phyloP scores from a whole-genome alignment of 1,284 basidiomycete species.

The Ganoderma boninense region DNA sequence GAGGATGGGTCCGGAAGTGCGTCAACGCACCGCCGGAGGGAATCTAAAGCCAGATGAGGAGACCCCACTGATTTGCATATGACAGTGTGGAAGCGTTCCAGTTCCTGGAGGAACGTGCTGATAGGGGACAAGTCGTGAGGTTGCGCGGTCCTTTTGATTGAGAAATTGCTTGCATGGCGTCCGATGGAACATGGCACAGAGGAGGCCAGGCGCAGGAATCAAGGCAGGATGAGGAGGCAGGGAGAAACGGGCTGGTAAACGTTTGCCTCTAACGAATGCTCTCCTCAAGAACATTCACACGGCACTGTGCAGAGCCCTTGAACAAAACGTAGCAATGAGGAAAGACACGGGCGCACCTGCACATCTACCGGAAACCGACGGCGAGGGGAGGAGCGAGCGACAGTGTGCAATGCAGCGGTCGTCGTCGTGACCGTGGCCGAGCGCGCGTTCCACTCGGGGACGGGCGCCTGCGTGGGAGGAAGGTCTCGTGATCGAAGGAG shows the following conservation, averaged over 20 bases:
- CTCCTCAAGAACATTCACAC: conserved; percentile 46
- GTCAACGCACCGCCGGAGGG: neutral
- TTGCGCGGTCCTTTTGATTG: neutral
- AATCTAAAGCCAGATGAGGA: neutral
- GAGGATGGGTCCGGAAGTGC: neutral
- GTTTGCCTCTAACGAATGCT: conserved; percentile 32
- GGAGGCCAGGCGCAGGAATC: neutral
- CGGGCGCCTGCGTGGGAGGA: conserved; percentile 12
- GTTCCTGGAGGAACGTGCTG: neutral
- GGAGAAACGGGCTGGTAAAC: conserved; percentile 14
- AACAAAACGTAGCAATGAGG: neutral
- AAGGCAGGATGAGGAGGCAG: neutral
- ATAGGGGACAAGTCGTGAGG: neutral
- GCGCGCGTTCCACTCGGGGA: no score
- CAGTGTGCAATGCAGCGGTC: neutral
- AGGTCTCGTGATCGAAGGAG: conserved; percentile 31
- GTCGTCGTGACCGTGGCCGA: neutral
- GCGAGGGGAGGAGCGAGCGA: neutral
- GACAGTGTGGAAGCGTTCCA: conserved; percentile 9
- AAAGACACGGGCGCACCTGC: conserved; percentile 6
- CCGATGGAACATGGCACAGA: neutral
- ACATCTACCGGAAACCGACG: conserved; percentile 21
- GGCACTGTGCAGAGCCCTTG: conserved; percentile 15
- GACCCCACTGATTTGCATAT: neutral
- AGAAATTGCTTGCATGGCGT: neutral